Evolutionary conservation across 306 rosid genomes (phyloP).

Genomic region (Dryas octopetala): DNA sequence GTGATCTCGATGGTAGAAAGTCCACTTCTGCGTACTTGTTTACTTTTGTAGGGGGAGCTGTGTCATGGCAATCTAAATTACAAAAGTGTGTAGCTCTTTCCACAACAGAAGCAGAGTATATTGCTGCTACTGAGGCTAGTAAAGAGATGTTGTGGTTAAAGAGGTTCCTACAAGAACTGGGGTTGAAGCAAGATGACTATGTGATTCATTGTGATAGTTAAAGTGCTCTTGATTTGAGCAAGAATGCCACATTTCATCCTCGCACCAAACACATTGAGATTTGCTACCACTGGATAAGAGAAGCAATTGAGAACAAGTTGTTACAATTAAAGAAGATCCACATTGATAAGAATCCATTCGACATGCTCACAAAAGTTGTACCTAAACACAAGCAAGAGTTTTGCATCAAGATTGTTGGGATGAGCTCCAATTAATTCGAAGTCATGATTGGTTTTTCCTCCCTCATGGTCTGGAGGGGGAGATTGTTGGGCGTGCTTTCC

Average conservation of each 20-base stretch:
- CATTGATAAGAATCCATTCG: neutral
- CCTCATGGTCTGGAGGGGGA: neutral
- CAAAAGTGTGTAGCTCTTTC: neutral
- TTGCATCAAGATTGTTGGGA: neutral
- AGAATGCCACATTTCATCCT: neutral
- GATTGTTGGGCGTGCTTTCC: neutral
- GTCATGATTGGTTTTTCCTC: neutral
- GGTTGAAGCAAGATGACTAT: neutral
- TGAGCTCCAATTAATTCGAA: neutral
- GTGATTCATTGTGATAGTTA: neutral
- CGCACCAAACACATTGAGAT: neutral
- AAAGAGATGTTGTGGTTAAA: neutral
- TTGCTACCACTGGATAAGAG: neutral
- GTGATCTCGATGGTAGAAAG: neutral
- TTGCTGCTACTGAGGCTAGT: neutral
- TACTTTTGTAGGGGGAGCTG: neutral
- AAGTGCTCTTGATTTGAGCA: neutral
- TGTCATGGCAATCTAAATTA: neutral
- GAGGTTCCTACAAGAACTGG: neutral
- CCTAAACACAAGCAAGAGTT: neutral
- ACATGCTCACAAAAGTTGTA: neutral
- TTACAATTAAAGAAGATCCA: neutral
- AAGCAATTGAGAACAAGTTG: neutral
- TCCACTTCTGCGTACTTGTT: neutral
- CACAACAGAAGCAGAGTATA: neutral